Base-by-base conservation (phyloP, 148 eudicot species). In the Bassia scoparia region DNA sequence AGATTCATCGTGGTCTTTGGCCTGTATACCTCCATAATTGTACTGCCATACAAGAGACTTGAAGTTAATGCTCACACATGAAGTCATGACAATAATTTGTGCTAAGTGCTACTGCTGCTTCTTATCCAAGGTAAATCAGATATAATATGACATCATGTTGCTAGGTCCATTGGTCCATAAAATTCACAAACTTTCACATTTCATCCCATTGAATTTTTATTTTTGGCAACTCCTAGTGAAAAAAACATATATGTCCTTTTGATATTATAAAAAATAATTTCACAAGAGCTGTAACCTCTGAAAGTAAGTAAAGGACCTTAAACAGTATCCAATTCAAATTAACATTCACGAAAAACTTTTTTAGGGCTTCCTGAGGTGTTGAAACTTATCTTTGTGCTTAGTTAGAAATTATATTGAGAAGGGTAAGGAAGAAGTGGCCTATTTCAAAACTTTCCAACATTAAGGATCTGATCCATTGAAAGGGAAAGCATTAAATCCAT, bases 21-120 rank as follows among this genome's bases (percentile, higher is more conserved):
- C 97, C 81, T 86, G 99, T 81, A 95, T 92, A 68, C 97, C 99
- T 70, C 97, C 99, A 78, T 89, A 95, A 79, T 95, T 95, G 86
- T 88, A 89, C 99, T 95, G 74, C 34, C 72, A 76, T 34, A 58
- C n/a, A 65, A 62, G 37, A 70, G 50, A 58, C 2, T 23, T 52
- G 23, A 50, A 37, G 35, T 17, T n/a, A 38, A 20, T 60, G 52
- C 16, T 59, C 29, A 24, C 35, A 29, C 30, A 49, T 41, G 16
- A 59, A n/a, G n/a, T n/a, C n/a, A n/a, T n/a, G n/a, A 50, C 48
- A 43, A 76, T 48, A 48, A 7, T 29, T 71, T 29, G n/a, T 23
- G 60, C 50, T 31, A 12, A 59, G 21, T 6, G 30, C 20, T 61
- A 59, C 21, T 6, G 30, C 20, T 61, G 43, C 53, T 56, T 24